Base-by-base conservation (phyloP, 202 grass and related monocot genomes). In the Elaeis oleifera region DNA sequence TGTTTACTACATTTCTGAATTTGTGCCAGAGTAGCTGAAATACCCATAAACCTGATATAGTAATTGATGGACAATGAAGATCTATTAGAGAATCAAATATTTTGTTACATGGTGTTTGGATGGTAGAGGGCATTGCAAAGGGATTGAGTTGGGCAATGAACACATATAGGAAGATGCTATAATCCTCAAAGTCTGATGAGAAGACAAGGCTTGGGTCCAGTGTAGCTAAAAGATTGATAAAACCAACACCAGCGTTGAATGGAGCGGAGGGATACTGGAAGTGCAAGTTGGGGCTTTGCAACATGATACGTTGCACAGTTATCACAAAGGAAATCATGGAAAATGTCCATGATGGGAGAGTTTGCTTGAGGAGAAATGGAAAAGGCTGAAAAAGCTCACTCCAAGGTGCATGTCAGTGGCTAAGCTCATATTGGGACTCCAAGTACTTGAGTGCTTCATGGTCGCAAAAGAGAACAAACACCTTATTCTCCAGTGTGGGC, bases 31-130 rank as follows among this genome's bases (percentile, higher is more conserved):
- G 20, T 20, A 20, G 20, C 20, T 20, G 20, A 20, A 20, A 20
- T 20, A 20, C 20, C 20, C 20, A 65, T 58, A 90, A 22, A 26
- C 69, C 59, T 5, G 87, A 59, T 59, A 90, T 67, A 8, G 79
- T 86, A n/a, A 83, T 74, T 15, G 82, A 86, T 51, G 87, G 76
- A 54, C 80, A 20, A 20, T 90, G 80, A 8, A 90, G 79, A 60
- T 85, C 78, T 1, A 44, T 60, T 60, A 71, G 67, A 66, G 68
- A 61, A 50, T 29, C 14, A 1, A 59, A 18, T 3, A 61, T 15
- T 3, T 25, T 5, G 5, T 48, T 56, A 61, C 86, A 81, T 18
- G 11, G 19, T 22, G 16, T 54, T 59, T 77, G 63, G 0, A 78
- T 80, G 17, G 78, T 50, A 6, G 50, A 57, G 0, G 0, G 29